These are phyloP conservation scores for Colletotrichum endophyticum DNA, from an alignment of 2,329 filamentous ascomycete species.

Conservation along the genomic window DNA sequence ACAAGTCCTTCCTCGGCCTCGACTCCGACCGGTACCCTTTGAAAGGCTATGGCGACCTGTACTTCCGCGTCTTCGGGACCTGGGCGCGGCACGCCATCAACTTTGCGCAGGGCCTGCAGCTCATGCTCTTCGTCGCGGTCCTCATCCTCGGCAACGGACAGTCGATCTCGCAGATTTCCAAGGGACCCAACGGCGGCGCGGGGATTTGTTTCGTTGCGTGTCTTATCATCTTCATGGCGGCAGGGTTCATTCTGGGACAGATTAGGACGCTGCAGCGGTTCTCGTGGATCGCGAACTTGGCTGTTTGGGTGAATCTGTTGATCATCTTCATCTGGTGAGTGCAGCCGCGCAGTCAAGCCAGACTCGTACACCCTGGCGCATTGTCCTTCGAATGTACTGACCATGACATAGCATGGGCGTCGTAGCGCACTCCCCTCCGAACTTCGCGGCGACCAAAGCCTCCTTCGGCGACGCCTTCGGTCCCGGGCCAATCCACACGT, in stretches of 20 bases:
- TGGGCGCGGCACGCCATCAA: slow-evolving; percentile 51
- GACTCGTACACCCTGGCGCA: neutral
- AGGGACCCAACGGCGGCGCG: slow-evolving; percentile 29
- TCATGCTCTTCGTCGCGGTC: slow-evolving; percentile 56
- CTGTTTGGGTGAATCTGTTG: slow-evolving; percentile 60
- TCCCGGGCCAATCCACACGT: slow-evolving; percentile 32
- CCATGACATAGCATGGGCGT: slow-evolving; percentile 50
- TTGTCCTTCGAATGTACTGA: neutral
- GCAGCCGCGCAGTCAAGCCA: neutral
- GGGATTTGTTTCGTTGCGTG: slow-evolving; percentile 58
- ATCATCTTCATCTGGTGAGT: slow-evolving; percentile 53
- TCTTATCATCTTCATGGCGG: slow-evolving; percentile 52
- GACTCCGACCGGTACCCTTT: slow-evolving; percentile 52
- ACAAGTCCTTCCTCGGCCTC: slow-evolving; percentile 47
- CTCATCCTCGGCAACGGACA: slow-evolving; percentile 59
- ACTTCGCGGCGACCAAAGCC: slow-evolving; percentile 41
- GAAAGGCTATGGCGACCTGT: slow-evolving; percentile 51
- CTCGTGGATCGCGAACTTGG: slow-evolving; percentile 59
- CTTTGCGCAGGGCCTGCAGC: slow-evolving; percentile 49
- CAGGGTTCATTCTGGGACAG: slow-evolving; percentile 58
- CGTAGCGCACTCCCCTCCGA: slow-evolving; percentile 52
- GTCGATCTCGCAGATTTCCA: slow-evolving; percentile 57
- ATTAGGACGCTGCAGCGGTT: slow-evolving; percentile 60
- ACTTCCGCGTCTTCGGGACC: slow-evolving; percentile 51
- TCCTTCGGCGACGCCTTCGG: slow-evolving; percentile 33